Base-by-base conservation (phyloP, 345 rosid genomes). In the Adansonia digitata region DNA sequence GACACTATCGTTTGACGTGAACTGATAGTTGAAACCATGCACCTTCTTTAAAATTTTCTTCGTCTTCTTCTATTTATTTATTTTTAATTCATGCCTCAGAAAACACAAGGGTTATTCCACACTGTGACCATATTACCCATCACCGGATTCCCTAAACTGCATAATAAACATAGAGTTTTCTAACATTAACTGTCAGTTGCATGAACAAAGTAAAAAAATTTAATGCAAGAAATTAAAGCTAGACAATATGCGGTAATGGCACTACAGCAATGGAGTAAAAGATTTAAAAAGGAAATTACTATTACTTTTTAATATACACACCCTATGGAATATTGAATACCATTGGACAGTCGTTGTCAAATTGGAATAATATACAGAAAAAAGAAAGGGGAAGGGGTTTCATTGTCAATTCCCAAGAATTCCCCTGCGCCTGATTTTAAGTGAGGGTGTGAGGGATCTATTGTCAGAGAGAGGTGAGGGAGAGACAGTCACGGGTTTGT, bases 401-500 rank as follows among this genome's bases (percentile, higher is more conserved):
- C 18, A 68, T 17, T 61, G 81, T 78, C 77, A 82, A 74, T 82
- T 79, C 35, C 29, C 4, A 43, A 74, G 45, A 46, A 76, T 37
- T 75, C 76, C 74, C 52, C 35, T 72, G 76, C 80, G 82, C 73
- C 78, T 62, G 83, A 81, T 81, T 81, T 79, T 70, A 85, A 88
- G 88, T 82, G 89, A 87, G 86, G 86, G 90, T 81, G 84, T 61
- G 88, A 82, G 84, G 86, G 90, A 88, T 90, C 80, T 76, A 75
- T 81, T 81, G 91, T 85, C 92, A 84, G 92, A 80, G 74, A 39
- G 39, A 29, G 39, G 27, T 9, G 60, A 55, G 13, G 60, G 75
- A 74, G 75, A 71, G 81, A 79, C 72, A 67, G 80, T 93, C 98
- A 93, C 98, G 98, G 98, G 98, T 85, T 91, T 91, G 92, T 87